A percentile compares a stretch with the other conserved stretches of the same genome.
Evolutionary conservation across 805 yeast species (phyloP).

Genomic region (Candida multigemmis): DNA sequence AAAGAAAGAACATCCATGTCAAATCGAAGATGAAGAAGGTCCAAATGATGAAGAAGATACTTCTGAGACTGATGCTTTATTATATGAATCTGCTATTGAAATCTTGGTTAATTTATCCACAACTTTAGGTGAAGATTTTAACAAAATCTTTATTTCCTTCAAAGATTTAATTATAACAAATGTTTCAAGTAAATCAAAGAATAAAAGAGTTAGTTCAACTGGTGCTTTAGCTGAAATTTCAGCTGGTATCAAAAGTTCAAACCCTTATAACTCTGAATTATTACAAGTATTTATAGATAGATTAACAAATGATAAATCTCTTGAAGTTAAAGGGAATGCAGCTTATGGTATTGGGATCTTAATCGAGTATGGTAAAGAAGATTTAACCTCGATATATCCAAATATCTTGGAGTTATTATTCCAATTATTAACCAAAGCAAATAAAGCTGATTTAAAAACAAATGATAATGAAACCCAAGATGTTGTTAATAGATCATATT

Average conservation of each 20-base stretch:
- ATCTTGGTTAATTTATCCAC: constrained; percentile 68
- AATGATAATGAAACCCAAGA: constrained; percentile 69
- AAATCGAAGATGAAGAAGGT: constrained; percentile 60
- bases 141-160: constrained; percentile 62
- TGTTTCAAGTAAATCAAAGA: constrained; percentile 49
- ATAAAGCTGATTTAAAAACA: constrained; percentile 38
- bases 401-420: constrained; percentile 66
- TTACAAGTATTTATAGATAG: constrained; percentile 61
- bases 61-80: constrained; percentile 47
- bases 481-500: constrained; percentile 72
- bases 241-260: constrained; percentile 56
- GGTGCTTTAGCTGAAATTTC: constrained; percentile 91
- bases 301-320: constrained; percentile 64
- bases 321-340: constrained; percentile 89
- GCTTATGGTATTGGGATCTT: constrained; percentile 92
- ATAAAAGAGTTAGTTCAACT: constrained; percentile 73
- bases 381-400: constrained; percentile 56
- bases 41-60: constrained; percentile 48
- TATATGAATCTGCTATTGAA: constrained; percentile 81
- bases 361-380: constrained; percentile 44
- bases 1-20: constrained; percentile 79
- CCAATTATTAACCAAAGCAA: constrained; percentile 67
- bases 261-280: constrained; percentile 64
- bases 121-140: constrained; percentile 74
- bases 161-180: constrained; percentile 52